These are phyloP conservation scores for Canna indica DNA, from an alignment of 176 grass and related monocot species.

Conservation along the genomic window DNA sequence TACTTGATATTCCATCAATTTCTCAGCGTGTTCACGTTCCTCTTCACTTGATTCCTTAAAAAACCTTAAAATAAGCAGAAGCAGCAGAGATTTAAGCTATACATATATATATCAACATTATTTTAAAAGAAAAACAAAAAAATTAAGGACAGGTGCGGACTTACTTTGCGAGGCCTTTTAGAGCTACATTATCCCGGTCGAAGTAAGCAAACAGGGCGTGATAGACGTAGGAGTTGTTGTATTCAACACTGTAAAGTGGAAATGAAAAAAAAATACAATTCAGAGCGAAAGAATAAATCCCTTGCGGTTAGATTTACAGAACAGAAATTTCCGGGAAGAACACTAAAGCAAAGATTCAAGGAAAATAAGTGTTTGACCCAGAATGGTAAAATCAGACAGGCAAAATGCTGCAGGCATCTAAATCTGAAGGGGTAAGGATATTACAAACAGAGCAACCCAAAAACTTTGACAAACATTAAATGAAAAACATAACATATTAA, in stretches of 20 bases:
- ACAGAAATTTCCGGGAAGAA: background rate
- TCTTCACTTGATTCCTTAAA: conserved; percentile 45
- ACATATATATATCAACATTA: too few relatives aligned
- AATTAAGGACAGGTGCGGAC: background rate
- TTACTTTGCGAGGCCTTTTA: background rate
- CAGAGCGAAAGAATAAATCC: background rate
- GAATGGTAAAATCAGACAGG: background rate
- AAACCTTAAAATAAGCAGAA: conserved; percentile 25
- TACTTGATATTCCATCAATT: conserved; percentile 39
- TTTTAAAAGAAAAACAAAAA: background rate
- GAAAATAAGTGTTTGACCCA: background rate
- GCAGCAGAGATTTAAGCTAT: background rate
- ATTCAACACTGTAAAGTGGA: conserved; percentile 1
- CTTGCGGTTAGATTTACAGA: too few relatives aligned
- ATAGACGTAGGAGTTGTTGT: conserved; percentile 5
- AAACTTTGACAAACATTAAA: too few relatives aligned
- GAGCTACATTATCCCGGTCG: conserved; percentile 2
- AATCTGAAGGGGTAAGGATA: background rate
- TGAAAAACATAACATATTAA: background rate
- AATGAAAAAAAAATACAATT: too few relatives aligned
- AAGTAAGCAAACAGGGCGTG: conserved; percentile 9
- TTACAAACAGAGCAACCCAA: background rate
- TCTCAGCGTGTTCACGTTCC: conserved; percentile 40
- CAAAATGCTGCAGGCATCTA: background rate
- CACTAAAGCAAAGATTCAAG: background rate